Evolutionary conservation across 2,329 filamentous ascomycete species (phyloP), one percentile per base, ranked within the genome.

Genomic region (Fusarium buxicola): DNA sequence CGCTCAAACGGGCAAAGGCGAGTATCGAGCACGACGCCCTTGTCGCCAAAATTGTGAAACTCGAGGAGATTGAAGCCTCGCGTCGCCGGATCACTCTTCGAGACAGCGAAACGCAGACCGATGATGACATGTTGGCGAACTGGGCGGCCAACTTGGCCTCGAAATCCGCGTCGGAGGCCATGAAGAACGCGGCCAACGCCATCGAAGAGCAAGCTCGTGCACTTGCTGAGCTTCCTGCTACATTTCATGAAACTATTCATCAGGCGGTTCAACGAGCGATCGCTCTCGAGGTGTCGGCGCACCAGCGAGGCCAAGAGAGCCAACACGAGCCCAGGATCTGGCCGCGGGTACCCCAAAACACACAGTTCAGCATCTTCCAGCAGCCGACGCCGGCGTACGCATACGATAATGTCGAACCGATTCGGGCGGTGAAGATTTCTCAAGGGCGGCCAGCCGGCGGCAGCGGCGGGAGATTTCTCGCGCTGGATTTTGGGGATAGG

Each of bases 61-160:
- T 40, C 13, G 31, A 16, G 5, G 27, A n/a, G 2, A 11, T 15
- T 21, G 28, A 32, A 2, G 5, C 12, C 4, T n/a, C 11, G 10
- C 43, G 13, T 2, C 50, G 16, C 10, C 13, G 8, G 9, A 39
- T 34, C 12, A 13, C 50, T 1, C 47, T 30, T 1, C 44, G 46
- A 2, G 45, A 60, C 5, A 5, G 25, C 8, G 51, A 18, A 0
- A 46, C 24, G 2, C 64, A 68, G 12, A 68, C 65, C 0, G 45
- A 60, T 12, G n/a, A 8, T 15, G 7, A 30, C 9, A 7, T 38
- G 10, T 12, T 36, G 15, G 1, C 16, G 8, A 3, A 11, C 10
- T 31, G 21, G 12, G 7, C 18, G 4, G 7, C 5, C 7, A 27
- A 46, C 12, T 7, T 28, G 6, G 18, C 15, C 16, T 16, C 36